A percentile compares a stretch with the other conserved stretches of the same genome.
Conservation (phyloP, 495 filamentous ascomycete genomes). For the Aspergillus steynii region DNA sequence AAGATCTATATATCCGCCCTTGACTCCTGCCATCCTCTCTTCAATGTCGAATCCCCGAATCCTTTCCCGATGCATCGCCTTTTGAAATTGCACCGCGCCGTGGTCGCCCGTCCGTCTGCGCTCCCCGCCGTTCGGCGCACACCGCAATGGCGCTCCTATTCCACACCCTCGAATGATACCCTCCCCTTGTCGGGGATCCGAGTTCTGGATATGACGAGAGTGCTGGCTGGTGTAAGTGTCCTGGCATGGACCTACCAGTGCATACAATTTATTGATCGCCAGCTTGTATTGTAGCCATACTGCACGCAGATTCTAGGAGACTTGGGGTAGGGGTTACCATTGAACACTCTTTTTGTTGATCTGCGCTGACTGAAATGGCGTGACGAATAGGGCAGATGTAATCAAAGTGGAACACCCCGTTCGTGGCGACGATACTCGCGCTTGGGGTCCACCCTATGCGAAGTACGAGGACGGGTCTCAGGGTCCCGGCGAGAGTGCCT, state of each 20-base stretch:
- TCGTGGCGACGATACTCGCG: constrained; percentile 89
- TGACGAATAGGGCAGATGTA: constrained; percentile 72
- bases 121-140: constrained; percentile 12
- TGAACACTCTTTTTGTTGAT: background rate
- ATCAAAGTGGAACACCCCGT: constrained; percentile 96
- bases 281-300: constrained; percentile 68
- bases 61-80: constrained; percentile 24
- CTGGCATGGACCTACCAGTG: constrained; percentile 3
- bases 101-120: constrained; percentile 27
- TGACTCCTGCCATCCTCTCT: background rate
- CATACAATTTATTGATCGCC: constrained; percentile 21
- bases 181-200: constrained; percentile 80
- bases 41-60: constrained; percentile 12
- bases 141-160: constrained; percentile 38
- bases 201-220: constrained; percentile 95
- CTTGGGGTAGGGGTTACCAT: constrained; percentile 68
- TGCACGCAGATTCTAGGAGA: constrained; percentile 97
- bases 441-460: constrained; percentile 96
- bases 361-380: background rate
- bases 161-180: constrained; percentile 35
- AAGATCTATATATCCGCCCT: background rate
- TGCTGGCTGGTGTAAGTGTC: constrained; percentile 82
- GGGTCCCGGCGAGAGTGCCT: constrained; percentile 89
- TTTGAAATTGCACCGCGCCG: constrained; percentile 25
- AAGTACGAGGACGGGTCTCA: constrained; percentile 62